A percentile compares a stretch with the other conserved stretches of the same genome.
phyloP scores from a whole-genome alignment of 176 grass and related monocot genomes.

The Tuctoria greenei region DNA sequence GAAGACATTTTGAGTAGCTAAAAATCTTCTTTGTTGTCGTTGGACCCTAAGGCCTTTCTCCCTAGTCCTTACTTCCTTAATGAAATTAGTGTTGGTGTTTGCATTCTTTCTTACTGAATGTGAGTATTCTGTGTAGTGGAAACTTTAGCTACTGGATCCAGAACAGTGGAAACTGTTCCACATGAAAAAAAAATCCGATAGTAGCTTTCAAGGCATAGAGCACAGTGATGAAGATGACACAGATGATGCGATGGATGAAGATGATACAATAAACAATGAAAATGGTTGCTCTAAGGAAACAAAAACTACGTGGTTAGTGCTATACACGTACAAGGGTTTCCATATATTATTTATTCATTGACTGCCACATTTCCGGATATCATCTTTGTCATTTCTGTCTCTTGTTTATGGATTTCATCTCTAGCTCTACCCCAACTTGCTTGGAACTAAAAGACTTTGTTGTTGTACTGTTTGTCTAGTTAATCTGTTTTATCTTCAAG shows the following conservation, averaged over 20 bases:
- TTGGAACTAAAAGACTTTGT: too few relatives aligned
- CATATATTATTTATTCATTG: background rate
- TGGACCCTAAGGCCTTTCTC: background rate
- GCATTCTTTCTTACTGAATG: background rate
- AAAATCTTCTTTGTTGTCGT: background rate
- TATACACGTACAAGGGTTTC: background rate
- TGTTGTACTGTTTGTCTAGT: too few relatives aligned
- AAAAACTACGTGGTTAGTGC: slow-evolving; percentile 41
- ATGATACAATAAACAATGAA: slow-evolving; percentile 25
- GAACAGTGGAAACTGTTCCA: background rate
- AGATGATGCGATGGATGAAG: slow-evolving; percentile 15
- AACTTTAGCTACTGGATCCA: slow-evolving; percentile 15
- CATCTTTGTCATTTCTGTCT: background rate
- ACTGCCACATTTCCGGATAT: background rate
- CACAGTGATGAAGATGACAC: slow-evolving; percentile 33
- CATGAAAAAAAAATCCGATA: slow-evolving; percentile 12
- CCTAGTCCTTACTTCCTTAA: background rate
- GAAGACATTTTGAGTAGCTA: background rate
- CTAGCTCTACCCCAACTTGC: too few relatives aligned
- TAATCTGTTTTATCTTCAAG: too few relatives aligned
- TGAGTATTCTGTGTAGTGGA: slow-evolving; percentile 7
- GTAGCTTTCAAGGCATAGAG: background rate
- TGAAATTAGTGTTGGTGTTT: background rate
- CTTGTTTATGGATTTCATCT: background rate
- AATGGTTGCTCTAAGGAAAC: slow-evolving; percentile 6